A percentile compares a stretch with the other conserved stretches of the same genome.
These are phyloP conservation scores for Teunomyces aglyptinius DNA, from an alignment of 805 yeast genomes.

Conservation along the genomic window DNA sequence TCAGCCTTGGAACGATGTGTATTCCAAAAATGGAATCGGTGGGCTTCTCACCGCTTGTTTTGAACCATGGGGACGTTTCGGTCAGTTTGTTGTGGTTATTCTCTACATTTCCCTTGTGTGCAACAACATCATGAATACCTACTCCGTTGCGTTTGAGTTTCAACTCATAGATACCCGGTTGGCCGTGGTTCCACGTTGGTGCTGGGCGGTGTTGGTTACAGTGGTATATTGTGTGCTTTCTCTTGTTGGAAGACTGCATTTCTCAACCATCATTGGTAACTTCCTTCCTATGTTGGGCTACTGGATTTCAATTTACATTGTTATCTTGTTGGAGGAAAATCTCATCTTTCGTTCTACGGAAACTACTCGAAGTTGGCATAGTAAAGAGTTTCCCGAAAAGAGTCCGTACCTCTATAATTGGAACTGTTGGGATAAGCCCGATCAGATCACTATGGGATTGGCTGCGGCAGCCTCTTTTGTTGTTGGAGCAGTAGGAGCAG, in stretches of 20 bases:
- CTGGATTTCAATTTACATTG: slow-evolving; percentile 82
- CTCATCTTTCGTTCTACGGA: slow-evolving; percentile 52
- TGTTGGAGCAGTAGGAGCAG: slow-evolving; percentile 19
- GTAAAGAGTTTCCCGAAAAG: slow-evolving; percentile 1
- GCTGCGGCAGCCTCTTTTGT: slow-evolving; percentile 14
- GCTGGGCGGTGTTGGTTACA: slow-evolving; percentile 65
- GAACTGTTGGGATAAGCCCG: slow-evolving; percentile 28
- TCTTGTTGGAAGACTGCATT: slow-evolving; percentile 70
- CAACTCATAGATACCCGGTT: slow-evolving; percentile 58
- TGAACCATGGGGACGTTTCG: slow-evolving; percentile 72
- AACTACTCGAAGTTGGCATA: neutral
- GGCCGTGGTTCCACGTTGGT: slow-evolving; percentile 73
- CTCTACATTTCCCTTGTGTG: slow-evolving; percentile 74
- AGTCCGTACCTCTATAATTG: slow-evolving; percentile 24
- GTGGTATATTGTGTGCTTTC: slow-evolving; percentile 67
- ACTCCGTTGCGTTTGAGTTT: slow-evolving; percentile 77
- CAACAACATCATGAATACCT: slow-evolving; percentile 77
- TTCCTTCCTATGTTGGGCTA: slow-evolving; percentile 90
- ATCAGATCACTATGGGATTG: slow-evolving; percentile 19
- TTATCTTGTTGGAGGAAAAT: slow-evolving; percentile 71
- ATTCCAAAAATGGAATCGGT: slow-evolving; percentile 64
- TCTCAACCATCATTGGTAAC: slow-evolving; percentile 70
- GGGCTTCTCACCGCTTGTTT: slow-evolving; percentile 69
- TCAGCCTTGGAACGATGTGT: slow-evolving; percentile 56
- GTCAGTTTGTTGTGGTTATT: slow-evolving; percentile 69